Evolutionary conservation across 305 asterid genomes (phyloP).

Genomic region (Ruellia speciosa): DNA sequence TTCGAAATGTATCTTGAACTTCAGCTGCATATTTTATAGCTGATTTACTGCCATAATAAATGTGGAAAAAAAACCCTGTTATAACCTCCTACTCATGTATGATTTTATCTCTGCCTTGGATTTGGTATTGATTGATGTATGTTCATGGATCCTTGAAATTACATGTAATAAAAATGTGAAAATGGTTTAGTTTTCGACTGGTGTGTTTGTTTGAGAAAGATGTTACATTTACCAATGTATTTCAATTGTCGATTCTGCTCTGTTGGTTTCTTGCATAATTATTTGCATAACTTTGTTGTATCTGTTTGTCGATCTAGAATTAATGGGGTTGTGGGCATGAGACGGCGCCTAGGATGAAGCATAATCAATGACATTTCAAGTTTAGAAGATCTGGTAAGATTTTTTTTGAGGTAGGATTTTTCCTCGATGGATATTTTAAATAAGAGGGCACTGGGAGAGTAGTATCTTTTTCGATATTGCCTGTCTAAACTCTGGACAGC

Average conservation of each 20-base stretch:
- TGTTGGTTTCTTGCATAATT: too few relatives aligned
- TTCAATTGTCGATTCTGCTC: too few relatives aligned
- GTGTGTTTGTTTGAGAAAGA: not conserved
- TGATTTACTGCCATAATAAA: not conserved
- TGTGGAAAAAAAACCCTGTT: not conserved
- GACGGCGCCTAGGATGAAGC: not conserved
- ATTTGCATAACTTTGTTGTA: too few relatives aligned
- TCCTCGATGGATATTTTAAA: not conserved
- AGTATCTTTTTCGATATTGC: too few relatives aligned
- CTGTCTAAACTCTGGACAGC: too few relatives aligned
- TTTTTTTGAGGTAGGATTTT: not conserved
- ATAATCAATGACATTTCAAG: not conserved
- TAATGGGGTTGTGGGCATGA: too few relatives aligned
- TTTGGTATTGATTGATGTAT: not conserved
- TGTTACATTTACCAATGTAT: too few relatives aligned
- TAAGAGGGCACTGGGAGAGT: too few relatives aligned
- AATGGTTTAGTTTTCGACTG: not conserved
- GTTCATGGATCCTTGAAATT: not conserved
- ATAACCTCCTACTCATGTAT: not conserved
- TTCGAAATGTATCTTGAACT: constrained; percentile 5
- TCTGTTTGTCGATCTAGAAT: too few relatives aligned
- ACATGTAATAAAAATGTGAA: not conserved
- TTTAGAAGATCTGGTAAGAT: not conserved
- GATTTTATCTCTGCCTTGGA: not conserved
- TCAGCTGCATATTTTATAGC: constrained; percentile 8